phyloP scores from a whole-genome alignment of 2,329 filamentous ascomycete species.

The Colletotrichum sp. region DNA sequence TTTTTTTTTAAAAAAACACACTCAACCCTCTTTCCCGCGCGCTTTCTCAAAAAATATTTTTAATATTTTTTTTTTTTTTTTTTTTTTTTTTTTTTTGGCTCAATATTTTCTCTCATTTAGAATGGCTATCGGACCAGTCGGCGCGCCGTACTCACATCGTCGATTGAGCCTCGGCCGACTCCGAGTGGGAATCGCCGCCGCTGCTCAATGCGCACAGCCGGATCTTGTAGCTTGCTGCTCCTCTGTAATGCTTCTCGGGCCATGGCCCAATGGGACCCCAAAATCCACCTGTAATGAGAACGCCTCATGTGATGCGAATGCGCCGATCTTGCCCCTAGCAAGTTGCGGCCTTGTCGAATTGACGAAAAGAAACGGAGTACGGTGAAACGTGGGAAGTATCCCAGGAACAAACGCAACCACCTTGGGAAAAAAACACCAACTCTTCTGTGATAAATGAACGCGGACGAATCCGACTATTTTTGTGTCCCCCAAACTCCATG shows the following conservation, averaged over 20 bases:
- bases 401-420: neutral
- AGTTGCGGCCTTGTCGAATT: neutral
- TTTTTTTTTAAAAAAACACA: no score
- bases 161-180: neutral
- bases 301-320: constrained; percentile 15
- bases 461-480: neutral
- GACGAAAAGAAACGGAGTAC: neutral
- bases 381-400: neutral
- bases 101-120: neutral
- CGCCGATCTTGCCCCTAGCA: neutral
- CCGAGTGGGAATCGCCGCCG: neutral
- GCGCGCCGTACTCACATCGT: neutral
- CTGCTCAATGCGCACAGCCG: neutral
- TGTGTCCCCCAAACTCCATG: constrained; percentile 14
- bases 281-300: constrained; percentile 9
- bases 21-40: no score
- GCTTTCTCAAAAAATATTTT: no score
- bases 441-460: neutral
- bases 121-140: neutral
- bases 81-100: neutral
- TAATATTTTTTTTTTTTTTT: no score
- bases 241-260: constrained; percentile 3
- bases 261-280: neutral
- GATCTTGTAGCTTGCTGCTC: neutral
- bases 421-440: neutral